Evolutionary conservation across 139 green algal genomes (phyloP), one percentile per base, ranked within the genome.

Genomic region (Coelastrella sp.): DNA sequence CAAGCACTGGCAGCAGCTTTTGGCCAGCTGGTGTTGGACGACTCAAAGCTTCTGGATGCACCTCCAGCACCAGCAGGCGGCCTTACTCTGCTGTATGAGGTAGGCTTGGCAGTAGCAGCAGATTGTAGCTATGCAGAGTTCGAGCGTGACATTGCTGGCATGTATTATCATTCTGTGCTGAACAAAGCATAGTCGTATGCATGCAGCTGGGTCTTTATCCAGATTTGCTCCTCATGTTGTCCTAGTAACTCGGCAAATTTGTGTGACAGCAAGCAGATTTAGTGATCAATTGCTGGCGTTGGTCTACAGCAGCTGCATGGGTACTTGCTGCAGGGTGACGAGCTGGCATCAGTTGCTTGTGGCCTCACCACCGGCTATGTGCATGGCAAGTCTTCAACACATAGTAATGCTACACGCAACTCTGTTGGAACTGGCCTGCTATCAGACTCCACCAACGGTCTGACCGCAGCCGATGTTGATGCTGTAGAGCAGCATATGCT

Each of bases 401-500:
- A 11, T 5, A 73, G n/a, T n/a, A n/a, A n/a, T n/a, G n/a, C n/a
- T n/a, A n/a, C n/a, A n/a, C n/a, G n/a, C n/a, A n/a, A n/a, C n/a
- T n/a, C n/a, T n/a, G n/a, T n/a, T n/a, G n/a, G n/a, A n/a, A n/a
- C n/a, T n/a, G n/a, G n/a, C n/a, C n/a, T n/a, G n/a, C 14, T 5
- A 14, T 20, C 82, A 79, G 64, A 11, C 57, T 10, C 16, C 5
- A 60, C 61, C 83, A 78, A 32, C 65, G 88, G 76, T 64, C 71
- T 87, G 87, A 87, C 23, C 17, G 87, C n/a, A 5, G 73, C 90
- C 54, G 91, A 95, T 60, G 87, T 94, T 59, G 90, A 94, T 71
- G 83, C 83, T 5, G 91, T 95, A 7, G 93, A 95, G 91, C 20
- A 79, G 65, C 91, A 94, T 79, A 94, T 95, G 93, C 61, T 94